Evolutionary conservation across 2,329 filamentous ascomycete species (phyloP).

Genomic region (Stagonosporopsis cucurbitacearum): DNA sequence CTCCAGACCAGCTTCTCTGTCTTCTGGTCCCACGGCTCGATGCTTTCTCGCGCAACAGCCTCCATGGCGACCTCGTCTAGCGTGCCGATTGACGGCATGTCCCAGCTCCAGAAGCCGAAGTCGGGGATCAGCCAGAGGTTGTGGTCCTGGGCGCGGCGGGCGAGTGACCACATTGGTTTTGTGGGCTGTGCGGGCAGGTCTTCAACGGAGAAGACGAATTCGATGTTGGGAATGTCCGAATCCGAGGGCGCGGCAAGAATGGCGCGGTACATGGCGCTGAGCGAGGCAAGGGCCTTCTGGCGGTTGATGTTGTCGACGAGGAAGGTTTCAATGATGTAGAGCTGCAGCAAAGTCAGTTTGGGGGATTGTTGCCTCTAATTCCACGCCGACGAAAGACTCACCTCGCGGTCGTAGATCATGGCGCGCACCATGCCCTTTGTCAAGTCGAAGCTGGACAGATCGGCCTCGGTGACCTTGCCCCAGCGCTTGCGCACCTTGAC

Average conservation of each 20-base stretch:
- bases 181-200: conserved; percentile 41
- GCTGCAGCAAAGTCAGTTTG: conserved; percentile 19
- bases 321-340: conserved; percentile 40
- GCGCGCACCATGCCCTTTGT: conserved; percentile 45
- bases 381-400: no score
- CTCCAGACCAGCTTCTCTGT: conserved; percentile 44
- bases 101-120: conserved; percentile 47
- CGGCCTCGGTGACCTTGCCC: conserved; percentile 36
- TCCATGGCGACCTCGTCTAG: conserved; percentile 39
- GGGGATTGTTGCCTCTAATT: no score
- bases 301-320: conserved; percentile 47
- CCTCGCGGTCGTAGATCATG: conserved; percentile 42
- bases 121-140: conserved; percentile 46
- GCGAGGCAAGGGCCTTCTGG: conserved; percentile 40
- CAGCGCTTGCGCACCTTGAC: conserved; percentile 30
- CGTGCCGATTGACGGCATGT: conserved; percentile 41
- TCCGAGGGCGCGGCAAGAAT: conserved; percentile 31
- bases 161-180: conserved; percentile 42
- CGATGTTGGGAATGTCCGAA: conserved; percentile 40
- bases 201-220: conserved; percentile 44
- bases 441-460: conserved; percentile 37
- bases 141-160: conserved; percentile 40
- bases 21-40: conserved; percentile 43
- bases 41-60: conserved; percentile 33
- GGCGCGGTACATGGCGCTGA: conserved; percentile 41